Percentiles rank a stretch among this genome's conserved stretches.
phyloP scores from a whole-genome alignment of 2,329 filamentous ascomycete species.

The Penicillium sp. region DNA sequence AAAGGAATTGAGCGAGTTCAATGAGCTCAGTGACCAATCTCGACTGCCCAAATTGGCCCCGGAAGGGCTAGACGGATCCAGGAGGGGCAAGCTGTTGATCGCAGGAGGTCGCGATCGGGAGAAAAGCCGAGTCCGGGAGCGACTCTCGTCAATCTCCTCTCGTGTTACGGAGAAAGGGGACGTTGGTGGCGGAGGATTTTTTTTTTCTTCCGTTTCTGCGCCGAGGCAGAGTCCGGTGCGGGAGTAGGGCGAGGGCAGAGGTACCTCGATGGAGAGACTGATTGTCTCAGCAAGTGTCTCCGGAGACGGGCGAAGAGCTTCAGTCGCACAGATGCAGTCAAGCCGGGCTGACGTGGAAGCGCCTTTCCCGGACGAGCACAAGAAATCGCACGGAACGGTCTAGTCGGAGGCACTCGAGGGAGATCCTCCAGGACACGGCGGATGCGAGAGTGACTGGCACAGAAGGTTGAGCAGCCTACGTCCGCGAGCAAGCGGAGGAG shows the following conservation, averaged over 20 bases:
- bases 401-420: too few relatives aligned
- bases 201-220: too few relatives aligned
- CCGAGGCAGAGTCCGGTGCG: too few relatives aligned
- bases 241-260: not conserved
- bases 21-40: constrained; percentile 40
- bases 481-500: not conserved
- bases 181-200: not conserved
- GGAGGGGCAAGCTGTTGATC: constrained; percentile 40
- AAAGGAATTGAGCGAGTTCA: constrained; percentile 31
- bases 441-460: too few relatives aligned
- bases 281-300: not conserved
- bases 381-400: too few relatives aligned
- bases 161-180: constrained; percentile 1
- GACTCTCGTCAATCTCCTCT: constrained; percentile 9
- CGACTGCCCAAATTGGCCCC: constrained; percentile 44
- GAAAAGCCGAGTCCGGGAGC: constrained; percentile 5
- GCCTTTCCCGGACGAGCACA: too few relatives aligned
- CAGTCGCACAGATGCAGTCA: too few relatives aligned
- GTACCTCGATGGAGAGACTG: too few relatives aligned
- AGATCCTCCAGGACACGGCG: too few relatives aligned
- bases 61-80: constrained; percentile 46
- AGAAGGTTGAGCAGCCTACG: too few relatives aligned
- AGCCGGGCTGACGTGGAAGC: too few relatives aligned
- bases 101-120: constrained; percentile 26
- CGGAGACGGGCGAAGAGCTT: not conserved